phyloP scores from a whole-genome alignment of 306 rosid species.

The Vigna angularis region DNA sequence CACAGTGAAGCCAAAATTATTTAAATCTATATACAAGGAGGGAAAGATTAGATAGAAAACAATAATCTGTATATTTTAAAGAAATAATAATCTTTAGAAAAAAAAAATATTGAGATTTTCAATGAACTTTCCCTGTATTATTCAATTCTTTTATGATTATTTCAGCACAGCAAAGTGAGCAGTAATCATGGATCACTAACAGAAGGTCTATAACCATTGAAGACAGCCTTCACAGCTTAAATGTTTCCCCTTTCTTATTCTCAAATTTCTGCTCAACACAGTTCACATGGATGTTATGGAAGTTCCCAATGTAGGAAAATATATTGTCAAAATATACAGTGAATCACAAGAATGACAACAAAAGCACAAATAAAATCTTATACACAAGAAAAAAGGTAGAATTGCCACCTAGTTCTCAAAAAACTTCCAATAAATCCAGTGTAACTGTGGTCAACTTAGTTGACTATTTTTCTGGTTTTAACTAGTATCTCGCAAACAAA shows the following conservation, averaged over 20 bases:
- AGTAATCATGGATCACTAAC: no score
- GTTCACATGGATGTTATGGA: background rate
- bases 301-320: background rate
- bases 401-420: background rate
- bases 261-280: constrained; percentile 11
- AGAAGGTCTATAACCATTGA: background rate
- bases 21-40: background rate
- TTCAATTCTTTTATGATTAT: background rate
- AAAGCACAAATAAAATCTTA: background rate
- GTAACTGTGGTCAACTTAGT: background rate
- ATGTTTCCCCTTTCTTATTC: background rate
- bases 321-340: background rate
- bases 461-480: background rate
- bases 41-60: constrained; percentile 13
- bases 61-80: constrained; percentile 2
- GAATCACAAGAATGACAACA: background rate
- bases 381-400: background rate
- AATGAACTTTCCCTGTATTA: background rate
- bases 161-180: background rate
- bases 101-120: background rate
- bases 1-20: background rate
- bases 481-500: no score
- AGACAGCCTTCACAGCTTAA: background rate
- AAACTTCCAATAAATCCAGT: background rate
- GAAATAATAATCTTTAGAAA: background rate